A percentile compares a stretch with the other conserved stretches of the same genome.
Conservation (phyloP, 2,329 filamentous ascomycete genomes). For the Rhinocladiella mackenziei region DNA sequence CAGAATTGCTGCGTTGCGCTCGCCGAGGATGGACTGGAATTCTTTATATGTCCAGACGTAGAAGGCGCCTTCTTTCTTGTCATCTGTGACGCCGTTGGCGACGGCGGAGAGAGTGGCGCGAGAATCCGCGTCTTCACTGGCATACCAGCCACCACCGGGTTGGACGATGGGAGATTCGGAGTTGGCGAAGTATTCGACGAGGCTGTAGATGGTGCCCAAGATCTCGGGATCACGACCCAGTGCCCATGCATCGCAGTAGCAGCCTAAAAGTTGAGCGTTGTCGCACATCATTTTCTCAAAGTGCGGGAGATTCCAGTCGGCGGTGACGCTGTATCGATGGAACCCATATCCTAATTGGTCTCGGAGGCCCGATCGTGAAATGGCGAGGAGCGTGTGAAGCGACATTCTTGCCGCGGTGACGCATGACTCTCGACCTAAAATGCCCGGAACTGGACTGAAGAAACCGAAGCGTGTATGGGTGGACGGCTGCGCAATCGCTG, state of each 20-base stretch:
- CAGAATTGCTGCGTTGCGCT: constrained; percentile 66
- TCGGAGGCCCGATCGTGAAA: constrained; percentile 68
- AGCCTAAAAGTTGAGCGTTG: constrained; percentile 76
- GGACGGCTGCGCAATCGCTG: constrained; percentile 31
- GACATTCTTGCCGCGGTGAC: constrained; percentile 72
- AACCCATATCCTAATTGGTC: constrained; percentile 76
- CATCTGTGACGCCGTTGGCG: constrained; percentile 54
- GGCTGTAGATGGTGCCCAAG: constrained; percentile 71
- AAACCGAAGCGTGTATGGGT: constrained; percentile 43
- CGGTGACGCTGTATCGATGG: constrained; percentile 80
- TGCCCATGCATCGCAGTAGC: constrained; percentile 84
- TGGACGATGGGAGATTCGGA: constrained; percentile 58
- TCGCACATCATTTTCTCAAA: constrained; percentile 98
- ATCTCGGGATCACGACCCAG: constrained; percentile 66
- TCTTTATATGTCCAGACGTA: constrained; percentile 92
- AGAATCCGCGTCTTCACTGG: constrained; percentile 88
- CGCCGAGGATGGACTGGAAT: constrained; percentile 69
- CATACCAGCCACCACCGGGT: constrained; percentile 70
- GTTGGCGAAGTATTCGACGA: constrained; percentile 79
- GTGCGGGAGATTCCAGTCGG: constrained; percentile 89
- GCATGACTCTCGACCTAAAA: constrained; percentile 81
- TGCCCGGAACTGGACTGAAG: constrained; percentile 68
- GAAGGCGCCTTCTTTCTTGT: constrained; percentile 86
- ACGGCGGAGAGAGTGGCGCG: constrained; percentile 53
- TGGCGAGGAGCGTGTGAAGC: constrained; percentile 71